Conservation (phyloP, 805 yeast species). For the Pichia scutulata region DNA sequence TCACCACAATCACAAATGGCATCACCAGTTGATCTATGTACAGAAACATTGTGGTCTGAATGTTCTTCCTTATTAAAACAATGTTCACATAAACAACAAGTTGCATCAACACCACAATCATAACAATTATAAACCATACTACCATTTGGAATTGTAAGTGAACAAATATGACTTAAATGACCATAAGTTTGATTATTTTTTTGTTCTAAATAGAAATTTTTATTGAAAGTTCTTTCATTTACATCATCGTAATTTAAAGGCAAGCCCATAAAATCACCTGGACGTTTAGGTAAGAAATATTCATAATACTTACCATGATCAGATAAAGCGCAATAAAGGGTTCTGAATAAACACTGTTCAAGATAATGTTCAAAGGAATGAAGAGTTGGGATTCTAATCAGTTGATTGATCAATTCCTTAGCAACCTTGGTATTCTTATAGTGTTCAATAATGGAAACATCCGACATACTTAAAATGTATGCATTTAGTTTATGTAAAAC, state of each 20-base stretch:
- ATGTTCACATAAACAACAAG: conserved; percentile 67
- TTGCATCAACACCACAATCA: conserved; percentile 71
- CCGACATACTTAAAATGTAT: not conserved
- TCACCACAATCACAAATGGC: conserved; percentile 77
- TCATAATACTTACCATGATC: conserved; percentile 9
- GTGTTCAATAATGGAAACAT: not conserved
- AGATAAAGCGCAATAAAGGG: conserved; percentile 12
- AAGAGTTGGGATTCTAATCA: conserved; percentile 8
- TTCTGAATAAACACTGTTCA: conserved; percentile 9
- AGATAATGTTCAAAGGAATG: conserved; percentile 1
- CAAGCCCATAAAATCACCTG: conserved; percentile 8
- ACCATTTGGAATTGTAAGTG: conserved; percentile 50
- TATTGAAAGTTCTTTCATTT: conserved; percentile 13
- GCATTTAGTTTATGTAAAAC: not conserved
- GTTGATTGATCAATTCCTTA: conserved; percentile 3
- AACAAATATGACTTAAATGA: conserved; percentile 62
- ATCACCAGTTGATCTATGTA: conserved; percentile 40
- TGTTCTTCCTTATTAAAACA: conserved; percentile 72
- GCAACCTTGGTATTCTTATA: conserved; percentile 8
- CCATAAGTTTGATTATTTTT: conserved; percentile 18
- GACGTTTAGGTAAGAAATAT: conserved; percentile 6
- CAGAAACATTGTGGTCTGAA: conserved; percentile 52
- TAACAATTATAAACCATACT: conserved; percentile 66
- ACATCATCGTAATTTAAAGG: conserved; percentile 23
- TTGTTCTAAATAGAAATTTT: conserved; percentile 19